Evolutionary conservation across 768 basidiomycete genomes (phyloP), one percentile per base, ranked within the genome.

Genomic region (Xerocomellus dryophilus): DNA sequence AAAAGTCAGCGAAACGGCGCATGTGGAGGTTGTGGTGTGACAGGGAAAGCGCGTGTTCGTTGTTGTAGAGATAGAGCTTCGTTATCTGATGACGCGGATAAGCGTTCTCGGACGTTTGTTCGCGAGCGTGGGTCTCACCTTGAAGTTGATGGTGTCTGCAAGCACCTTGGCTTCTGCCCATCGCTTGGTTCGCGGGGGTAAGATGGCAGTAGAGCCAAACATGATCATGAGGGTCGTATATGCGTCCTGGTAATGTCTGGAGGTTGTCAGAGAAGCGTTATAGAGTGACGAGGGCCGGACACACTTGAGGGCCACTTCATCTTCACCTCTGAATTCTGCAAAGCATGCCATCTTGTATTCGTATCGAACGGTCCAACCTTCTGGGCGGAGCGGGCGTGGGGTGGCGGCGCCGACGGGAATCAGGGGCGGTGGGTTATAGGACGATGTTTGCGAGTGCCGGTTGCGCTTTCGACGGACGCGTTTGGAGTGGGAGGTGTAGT

Each of bases 151-250:
- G 59, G 92, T 90, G 66, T 99, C 97, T 0, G 92, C 93, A 2
- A 98, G 79, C 2, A 98, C 97, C 69, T 95, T 97, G 4, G 96
- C 96, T 70, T 99, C 97, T 15, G 95, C 94, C 96, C 96, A 98
- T 29, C 96, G 81, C 67, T 98, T 99, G 2, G 94, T 98, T 9
- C 96, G 82, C 6, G 94, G 93, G 1, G 90, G 91, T 8, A 97
- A 74, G 46, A 90, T 88, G 5, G 85, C 84, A 2, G 88, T 88
- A 7, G 92, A 93, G 3, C 86, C 84, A 65, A 98, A 96, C 88
- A 97, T 93, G 52, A 88, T 84, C 45, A 85, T 77, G 5, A 98
- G 75, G 47, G 81, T 86, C 34, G 81, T 81, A 73, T 96, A 96
- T 12, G 92, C 93, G 62, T 97, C 94, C 70, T 96, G 93, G 65